These are phyloP conservation scores for Francoa sonchifolia DNA, from an alignment of 441 rosid species.

Conservation along the genomic window DNA sequence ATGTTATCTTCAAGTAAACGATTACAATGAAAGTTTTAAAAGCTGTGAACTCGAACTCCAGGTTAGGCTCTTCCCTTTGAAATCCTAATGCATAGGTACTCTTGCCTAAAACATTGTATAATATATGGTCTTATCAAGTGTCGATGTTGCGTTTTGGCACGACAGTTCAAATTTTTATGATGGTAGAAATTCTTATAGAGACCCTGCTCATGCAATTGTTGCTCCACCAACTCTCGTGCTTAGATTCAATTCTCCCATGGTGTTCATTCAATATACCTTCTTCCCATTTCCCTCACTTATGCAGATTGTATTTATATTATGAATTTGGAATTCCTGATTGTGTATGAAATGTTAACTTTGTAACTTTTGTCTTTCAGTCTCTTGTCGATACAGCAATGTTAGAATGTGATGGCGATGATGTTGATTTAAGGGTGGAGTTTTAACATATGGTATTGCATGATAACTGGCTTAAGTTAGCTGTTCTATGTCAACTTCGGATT, in stretches of 20 bases:
- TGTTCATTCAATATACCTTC: too few species aligned
- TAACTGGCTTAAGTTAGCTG: background rate
- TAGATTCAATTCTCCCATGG: too few species aligned
- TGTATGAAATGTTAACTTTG: slow-evolving; percentile 2
- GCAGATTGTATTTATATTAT: too few species aligned
- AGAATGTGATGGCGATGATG: slow-evolving; percentile 28
- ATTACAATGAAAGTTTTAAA: slow-evolving; percentile 44
- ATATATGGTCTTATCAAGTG: too few species aligned
- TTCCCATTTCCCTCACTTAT: too few species aligned
- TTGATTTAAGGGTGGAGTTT: slow-evolving; percentile 19
- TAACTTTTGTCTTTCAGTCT: slow-evolving; percentile 28
- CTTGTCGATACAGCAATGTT: slow-evolving; percentile 30
- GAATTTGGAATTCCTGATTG: too few species aligned
- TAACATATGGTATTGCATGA: slow-evolving; percentile 21
- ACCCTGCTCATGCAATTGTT: too few species aligned
- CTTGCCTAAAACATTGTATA: slow-evolving; percentile 5
- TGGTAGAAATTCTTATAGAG: too few species aligned
- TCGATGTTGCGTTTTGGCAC: too few species aligned
- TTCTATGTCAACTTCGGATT: background rate
- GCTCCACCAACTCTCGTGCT: too few species aligned
- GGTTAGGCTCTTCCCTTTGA: slow-evolving; percentile 29
- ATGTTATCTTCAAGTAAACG: slow-evolving; percentile 51
- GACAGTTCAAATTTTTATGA: too few species aligned
- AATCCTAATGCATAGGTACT: background rate
- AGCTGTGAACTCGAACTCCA: slow-evolving; percentile 61